Base-by-base conservation (phyloP, 2,329 filamentous ascomycete species). In the Torrubiella hemipterigena region DNA sequence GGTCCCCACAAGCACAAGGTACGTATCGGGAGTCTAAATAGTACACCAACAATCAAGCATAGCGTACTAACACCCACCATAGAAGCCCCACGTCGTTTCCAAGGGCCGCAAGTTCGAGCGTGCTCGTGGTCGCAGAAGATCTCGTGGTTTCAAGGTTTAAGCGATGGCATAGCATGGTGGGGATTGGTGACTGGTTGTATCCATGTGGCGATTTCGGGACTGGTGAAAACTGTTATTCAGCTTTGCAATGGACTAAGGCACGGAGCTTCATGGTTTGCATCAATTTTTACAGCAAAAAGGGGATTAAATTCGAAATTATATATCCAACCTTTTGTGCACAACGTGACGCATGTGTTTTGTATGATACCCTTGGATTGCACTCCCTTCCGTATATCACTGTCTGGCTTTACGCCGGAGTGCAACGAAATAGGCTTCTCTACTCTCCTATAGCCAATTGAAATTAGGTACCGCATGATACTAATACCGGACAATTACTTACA, bases 31-130 rank as follows among this genome's bases (percentile, higher is more conserved):
- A n/a, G n/a, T n/a, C n/a, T n/a, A n/a, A n/a, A n/a, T n/a, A n/a
- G n/a, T n/a, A n/a, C n/a, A n/a, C n/a, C n/a, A n/a, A n/a, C n/a
- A n/a, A n/a, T n/a, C n/a, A n/a, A n/a, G n/a, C n/a, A n/a, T n/a
- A n/a, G n/a, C n/a, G n/a, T n/a, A 41, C 58, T 67, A 44, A 65
- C 44, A 29, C 33, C 26, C 37, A 40, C 24, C 52, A 39, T 47
- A 91, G 89, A 96, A 95, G 77, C 89, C 89, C 50, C 83, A 93
- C 53, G 76, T 98, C 56, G 76, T 85, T 67, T 93, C 85, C 74
- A 98, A 98, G 83, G 93, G 93, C 58, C 82, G 91, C 69, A 98
- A 98, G 77, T 98, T 98, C 74, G 93, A 98, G 81, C 77, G 78
- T 57, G 91, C 87, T 57, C 87, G 91, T 91, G 93, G 91, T 67